Conservation (phyloP, 257 asterid species). For the Penstemon barbatus region DNA sequence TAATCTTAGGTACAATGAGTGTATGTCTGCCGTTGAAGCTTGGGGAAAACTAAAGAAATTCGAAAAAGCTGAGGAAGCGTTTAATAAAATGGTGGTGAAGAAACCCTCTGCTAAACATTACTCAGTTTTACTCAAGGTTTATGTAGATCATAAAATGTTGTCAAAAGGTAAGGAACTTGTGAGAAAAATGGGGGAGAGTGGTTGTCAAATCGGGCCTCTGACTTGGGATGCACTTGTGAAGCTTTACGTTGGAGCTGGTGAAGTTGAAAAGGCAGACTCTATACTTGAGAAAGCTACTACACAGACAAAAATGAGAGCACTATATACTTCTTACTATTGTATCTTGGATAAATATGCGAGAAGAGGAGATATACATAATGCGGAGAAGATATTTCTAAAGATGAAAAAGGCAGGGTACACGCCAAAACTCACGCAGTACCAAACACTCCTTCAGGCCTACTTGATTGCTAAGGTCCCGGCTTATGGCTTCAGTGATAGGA, state of each 20-base stretch:
- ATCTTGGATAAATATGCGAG: constrained; percentile 60
- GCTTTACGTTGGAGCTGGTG: constrained; percentile 69
- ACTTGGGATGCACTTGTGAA: constrained; percentile 74
- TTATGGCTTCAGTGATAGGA: constrained; percentile 61
- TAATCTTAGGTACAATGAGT: constrained; percentile 45
- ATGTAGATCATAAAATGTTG: constrained; percentile 63
- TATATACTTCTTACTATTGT: constrained; percentile 41
- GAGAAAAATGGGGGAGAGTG: constrained; percentile 53
- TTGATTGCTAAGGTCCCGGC: constrained; percentile 62
- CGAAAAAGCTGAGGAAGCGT: constrained; percentile 69
- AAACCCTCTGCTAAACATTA: constrained; percentile 45
- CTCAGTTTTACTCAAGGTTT: constrained; percentile 44
- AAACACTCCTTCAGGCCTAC: constrained; percentile 58
- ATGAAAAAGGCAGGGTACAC: constrained; percentile 57
- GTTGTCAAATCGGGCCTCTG: constrained; percentile 36
- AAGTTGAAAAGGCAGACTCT: constrained; percentile 65
- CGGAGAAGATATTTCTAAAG: constrained; percentile 64
- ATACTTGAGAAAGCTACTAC: constrained; percentile 52
- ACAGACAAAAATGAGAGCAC: constrained; percentile 42
- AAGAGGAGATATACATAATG: constrained; percentile 69
- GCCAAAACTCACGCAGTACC: constrained; percentile 37
- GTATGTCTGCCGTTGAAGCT: constrained; percentile 61
- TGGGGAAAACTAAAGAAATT: constrained; percentile 67
- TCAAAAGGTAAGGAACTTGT: constrained; percentile 69
- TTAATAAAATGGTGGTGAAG: constrained; percentile 37